Conservation (phyloP, 1,139 yeast species). For the Geotrichum bryndzae region DNA sequence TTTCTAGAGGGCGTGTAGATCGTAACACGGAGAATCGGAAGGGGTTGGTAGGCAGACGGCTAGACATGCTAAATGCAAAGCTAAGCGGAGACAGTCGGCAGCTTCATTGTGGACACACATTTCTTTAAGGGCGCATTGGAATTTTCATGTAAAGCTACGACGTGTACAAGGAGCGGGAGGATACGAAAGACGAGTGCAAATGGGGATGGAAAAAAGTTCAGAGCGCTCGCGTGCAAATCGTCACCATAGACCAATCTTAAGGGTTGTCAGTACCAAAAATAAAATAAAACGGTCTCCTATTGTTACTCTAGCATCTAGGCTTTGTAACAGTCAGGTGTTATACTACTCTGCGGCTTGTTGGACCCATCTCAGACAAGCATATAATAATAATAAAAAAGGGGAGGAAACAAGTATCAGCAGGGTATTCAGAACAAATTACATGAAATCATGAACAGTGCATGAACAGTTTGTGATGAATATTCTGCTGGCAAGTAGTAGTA, state of each 20-base stretch:
- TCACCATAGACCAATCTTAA: not conserved
- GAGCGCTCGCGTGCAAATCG: too few species aligned
- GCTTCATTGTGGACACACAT: not conserved
- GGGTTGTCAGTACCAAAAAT: not conserved
- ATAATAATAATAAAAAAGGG: too few species aligned
- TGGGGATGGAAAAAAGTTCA: not conserved
- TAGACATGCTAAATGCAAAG: too few species aligned
- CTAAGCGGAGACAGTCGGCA: not conserved
- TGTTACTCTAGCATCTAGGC: not conserved
- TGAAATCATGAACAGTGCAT: not conserved
- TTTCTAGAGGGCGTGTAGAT: too few species aligned
- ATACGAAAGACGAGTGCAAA: not conserved
- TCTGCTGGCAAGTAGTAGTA: not conserved
- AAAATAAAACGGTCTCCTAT: not conserved
- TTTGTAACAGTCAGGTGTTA: too few species aligned
- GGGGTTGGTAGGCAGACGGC: too few species aligned
- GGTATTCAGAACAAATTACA: too few species aligned
- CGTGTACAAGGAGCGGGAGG: not conserved
- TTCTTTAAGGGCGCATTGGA: not conserved
- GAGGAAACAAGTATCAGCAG: too few species aligned
- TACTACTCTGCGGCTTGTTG: too few species aligned
- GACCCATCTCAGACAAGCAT: too few species aligned
- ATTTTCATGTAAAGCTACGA: not conserved
- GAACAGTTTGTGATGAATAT: not conserved
- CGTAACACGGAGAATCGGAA: too few species aligned